Evolutionary conservation across 2,329 filamentous ascomycete species (phyloP), one percentile per base, ranked within the genome.

Genomic region (Calonectria multiphialidica): DNA sequence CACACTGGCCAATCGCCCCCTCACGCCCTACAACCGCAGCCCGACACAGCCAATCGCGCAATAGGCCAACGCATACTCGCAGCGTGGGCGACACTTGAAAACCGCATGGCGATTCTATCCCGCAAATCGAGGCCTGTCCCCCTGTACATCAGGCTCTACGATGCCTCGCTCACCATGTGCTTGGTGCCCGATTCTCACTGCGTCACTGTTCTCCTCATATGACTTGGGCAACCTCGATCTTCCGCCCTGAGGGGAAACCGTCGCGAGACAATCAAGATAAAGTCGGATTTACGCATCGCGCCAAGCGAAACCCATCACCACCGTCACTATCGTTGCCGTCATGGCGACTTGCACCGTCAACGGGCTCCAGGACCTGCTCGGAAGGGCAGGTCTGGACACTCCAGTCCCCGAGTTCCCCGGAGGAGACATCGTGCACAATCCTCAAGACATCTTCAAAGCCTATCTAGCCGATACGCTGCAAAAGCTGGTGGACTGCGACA

Each of bases 391-490:
- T 0, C 73, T 80, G 13, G 62, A 78, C 10, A 78, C 75, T 0
- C 78, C 78, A 1, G 25, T 80, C 0, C 78, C 78, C 1, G 72
- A 77, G 0, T 80, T 49, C 25, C 78, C 78, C 0, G 75, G 40
- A 0, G 71, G 77, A 9, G 71, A 80, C 4, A 71, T 80, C 1
- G 73, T 80, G 35, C 73, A 76, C 6, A 80, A 80, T 0, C 78
- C 77, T 0, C 78, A 80, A 40, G 78, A 80, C 44, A 77, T 80
- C 44, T 80, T 80, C 7, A 74, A 77, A 1, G 77, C 70, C 0
- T 80, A 80, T 16, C 74, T 80, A 0, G 78, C 78, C 63, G 78
- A 80, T 1, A 76, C 13, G 0, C 2, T 80, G 0, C 72, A 78
- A 49, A 78, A 71, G 10, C 70, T 80, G n/a, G 44, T 78, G 0